A percentile compares a stretch with the other conserved stretches of the same genome.
These are phyloP conservation scores for Naganishia onofrii DNA, from an alignment of 768 basidiomycete species.

Conservation along the genomic window DNA sequence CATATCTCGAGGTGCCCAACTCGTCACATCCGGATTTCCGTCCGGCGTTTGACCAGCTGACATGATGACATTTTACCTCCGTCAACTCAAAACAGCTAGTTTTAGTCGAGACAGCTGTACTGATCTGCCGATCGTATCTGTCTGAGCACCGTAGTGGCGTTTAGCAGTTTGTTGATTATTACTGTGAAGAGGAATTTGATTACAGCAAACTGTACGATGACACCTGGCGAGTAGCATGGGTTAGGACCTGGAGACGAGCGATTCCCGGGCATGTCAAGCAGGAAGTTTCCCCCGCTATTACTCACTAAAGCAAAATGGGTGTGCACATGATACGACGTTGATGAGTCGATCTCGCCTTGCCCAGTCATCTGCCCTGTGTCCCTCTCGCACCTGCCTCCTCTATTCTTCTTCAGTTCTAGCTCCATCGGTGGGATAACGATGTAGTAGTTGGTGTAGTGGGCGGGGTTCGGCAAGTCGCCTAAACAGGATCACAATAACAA, in stretches of 20 bases:
- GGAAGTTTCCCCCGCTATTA: not conserved
- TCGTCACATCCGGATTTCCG: not conserved
- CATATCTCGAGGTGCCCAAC: too few relatives aligned
- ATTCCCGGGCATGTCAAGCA: not conserved
- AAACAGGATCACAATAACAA: not conserved
- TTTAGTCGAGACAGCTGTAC: not conserved
- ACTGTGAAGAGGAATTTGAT: not conserved
- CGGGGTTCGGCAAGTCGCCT: not conserved
- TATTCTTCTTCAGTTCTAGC: not conserved
- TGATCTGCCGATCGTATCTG: not conserved
- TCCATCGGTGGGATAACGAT: not conserved
- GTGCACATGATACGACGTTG: not conserved
- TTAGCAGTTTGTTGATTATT: not conserved
- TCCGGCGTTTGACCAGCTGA: conserved; percentile 1
- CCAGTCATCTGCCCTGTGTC: not conserved
- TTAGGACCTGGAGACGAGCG: not conserved
- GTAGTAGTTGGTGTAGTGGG: not conserved
- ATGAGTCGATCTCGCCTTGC: too few relatives aligned
- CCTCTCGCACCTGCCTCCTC: not conserved
- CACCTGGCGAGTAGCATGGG: not conserved
- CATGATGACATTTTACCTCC: not conserved
- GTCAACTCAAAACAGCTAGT: not conserved
- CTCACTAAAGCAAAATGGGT: not conserved
- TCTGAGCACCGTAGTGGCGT: not conserved
- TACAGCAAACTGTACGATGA: not conserved